phyloP scores from a whole-genome alignment of 2,329 filamentous ascomycete genomes.

The Pyrenophora seminiperda region DNA sequence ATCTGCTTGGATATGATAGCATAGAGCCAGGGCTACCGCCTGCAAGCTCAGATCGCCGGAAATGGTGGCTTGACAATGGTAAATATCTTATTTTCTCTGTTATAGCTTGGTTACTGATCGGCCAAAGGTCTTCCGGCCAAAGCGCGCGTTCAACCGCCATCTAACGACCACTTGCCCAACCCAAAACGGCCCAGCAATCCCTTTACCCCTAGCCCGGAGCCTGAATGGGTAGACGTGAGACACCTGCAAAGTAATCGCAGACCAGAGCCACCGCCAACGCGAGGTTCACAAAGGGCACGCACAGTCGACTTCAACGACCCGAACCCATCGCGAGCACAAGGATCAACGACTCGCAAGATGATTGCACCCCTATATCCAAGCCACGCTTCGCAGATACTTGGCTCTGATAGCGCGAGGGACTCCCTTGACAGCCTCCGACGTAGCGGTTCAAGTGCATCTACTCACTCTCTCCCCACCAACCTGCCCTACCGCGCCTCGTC shows the following conservation, averaged over 20 bases:
- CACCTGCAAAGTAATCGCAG: slow-evolving; percentile 23
- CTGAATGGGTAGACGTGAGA: slow-evolving; percentile 75
- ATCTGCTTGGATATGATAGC: slow-evolving; percentile 78
- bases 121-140: slow-evolving; percentile 70
- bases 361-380: slow-evolving; percentile 37
- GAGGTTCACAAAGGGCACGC: slow-evolving; percentile 37
- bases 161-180: slow-evolving; percentile 69
- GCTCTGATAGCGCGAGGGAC: slow-evolving; percentile 30
- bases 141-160: slow-evolving; percentile 71
- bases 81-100: slow-evolving; percentile 58
- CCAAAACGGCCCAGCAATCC: slow-evolving; percentile 79
- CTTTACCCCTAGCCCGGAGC: slow-evolving; percentile 73
- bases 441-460: slow-evolving; percentile 33
- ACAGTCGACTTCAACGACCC: slow-evolving; percentile 39
- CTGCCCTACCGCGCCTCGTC: slow-evolving; percentile 24
- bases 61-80: slow-evolving; percentile 70
- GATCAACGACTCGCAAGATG: slow-evolving; percentile 37
- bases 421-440: slow-evolving; percentile 29
- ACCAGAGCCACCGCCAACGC: slow-evolving; percentile 41
- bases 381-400: slow-evolving; percentile 26
- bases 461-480: slow-evolving; percentile 35
- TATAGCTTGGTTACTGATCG: slow-evolving; percentile 30
- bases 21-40: slow-evolving; percentile 76
- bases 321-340: slow-evolving; percentile 31
- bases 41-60: slow-evolving; percentile 65